A percentile compares a stretch with the other conserved stretches of the same genome.
Conservation (phyloP, 2,329 filamentous ascomycete genomes). For the Aspergillus novofumigatus region DNA sequence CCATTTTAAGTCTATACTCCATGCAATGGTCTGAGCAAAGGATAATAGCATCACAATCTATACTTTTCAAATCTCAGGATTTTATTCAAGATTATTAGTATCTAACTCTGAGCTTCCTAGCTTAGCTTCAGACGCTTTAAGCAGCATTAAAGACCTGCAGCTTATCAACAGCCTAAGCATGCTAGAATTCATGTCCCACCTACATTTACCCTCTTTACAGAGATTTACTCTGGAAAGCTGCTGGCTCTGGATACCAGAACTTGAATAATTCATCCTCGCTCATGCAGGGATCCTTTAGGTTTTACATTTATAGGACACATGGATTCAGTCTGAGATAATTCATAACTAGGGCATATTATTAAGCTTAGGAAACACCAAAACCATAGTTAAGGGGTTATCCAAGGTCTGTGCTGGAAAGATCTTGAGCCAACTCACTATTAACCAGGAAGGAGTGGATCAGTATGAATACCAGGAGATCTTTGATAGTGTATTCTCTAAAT, state of each 20-base stretch:
- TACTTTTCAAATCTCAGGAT: constrained; percentile 2
- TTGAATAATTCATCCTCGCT: constrained; percentile 2
- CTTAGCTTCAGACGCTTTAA: background rate
- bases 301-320: constrained; percentile 6
- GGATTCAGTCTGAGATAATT: constrained; percentile 2
- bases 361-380: no score
- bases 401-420: no score
- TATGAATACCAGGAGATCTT: no score
- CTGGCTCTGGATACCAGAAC: constrained; percentile 7
- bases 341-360: background rate
- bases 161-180: constrained; percentile 5
- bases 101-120: background rate
- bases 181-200: constrained; percentile 4
- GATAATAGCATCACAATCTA: background rate
- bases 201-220: constrained; percentile 4
- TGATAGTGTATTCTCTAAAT: no score
- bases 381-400: no score
- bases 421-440: no score
- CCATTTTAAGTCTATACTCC: background rate
- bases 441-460: no score
- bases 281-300: background rate
- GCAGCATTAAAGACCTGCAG: constrained; percentile 1
- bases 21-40: background rate
- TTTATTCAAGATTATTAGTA: constrained; percentile 1
- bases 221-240: constrained; percentile 5